phyloP scores from a whole-genome alignment of 441 rosid genomes.

The Gossypium aridum region DNA sequence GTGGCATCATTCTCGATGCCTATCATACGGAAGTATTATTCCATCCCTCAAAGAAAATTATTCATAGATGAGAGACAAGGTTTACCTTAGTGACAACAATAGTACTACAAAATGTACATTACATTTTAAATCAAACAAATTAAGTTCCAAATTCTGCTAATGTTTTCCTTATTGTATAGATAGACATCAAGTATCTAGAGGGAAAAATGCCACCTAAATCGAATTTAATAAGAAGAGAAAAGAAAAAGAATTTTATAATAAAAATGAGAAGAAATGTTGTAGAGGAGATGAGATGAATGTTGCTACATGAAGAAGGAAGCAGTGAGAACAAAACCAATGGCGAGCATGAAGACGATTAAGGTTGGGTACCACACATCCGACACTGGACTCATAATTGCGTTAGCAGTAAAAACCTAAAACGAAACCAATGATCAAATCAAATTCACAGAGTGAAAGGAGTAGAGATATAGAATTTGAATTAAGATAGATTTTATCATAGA shows the following conservation, averaged over 20 bases:
- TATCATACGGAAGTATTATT: no score
- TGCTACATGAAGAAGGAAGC: constrained; percentile 84
- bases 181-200: not conserved
- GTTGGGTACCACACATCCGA: constrained; percentile 69
- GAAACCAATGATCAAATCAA: not conserved
- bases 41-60: no score
- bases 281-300: constrained; percentile 11
- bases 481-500: constrained; percentile 19
- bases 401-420: constrained; percentile 32
- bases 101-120: no score
- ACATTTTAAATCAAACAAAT: no score
- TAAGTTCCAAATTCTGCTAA: no score
- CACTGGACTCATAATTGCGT: constrained; percentile 73
- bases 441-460: not conserved
- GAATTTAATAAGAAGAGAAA: no score
- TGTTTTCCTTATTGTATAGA: no score
- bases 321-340: constrained; percentile 66
- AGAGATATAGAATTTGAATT: not conserved
- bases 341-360: constrained; percentile 52
- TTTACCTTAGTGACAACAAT: no score
- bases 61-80: no score
- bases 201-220: not conserved
- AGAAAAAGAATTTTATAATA: no score
- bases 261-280: not conserved
- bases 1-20: no score